Conservation (phyloP, 176 grass and related monocot species). For the Triticum dicoccoides region DNA sequence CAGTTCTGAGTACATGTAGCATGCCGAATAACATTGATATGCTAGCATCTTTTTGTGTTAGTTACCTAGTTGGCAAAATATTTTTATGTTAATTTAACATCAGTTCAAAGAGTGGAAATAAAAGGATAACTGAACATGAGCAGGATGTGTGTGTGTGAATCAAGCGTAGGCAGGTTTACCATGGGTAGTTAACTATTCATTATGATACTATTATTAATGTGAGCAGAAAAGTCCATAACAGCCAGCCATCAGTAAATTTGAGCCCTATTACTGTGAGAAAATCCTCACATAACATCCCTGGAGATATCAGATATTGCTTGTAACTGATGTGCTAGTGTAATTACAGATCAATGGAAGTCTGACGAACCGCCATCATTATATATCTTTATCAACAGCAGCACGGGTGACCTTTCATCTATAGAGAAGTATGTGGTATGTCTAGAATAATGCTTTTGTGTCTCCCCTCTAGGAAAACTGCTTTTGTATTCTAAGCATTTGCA, state of each 20-base stretch:
- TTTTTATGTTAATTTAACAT: not conserved
- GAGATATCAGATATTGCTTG: not conserved
- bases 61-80: not conserved
- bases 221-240: not conserved
- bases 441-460: constrained; percentile 14
- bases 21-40: not conserved
- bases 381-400: constrained; percentile 97
- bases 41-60: not conserved
- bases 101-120: not conserved
- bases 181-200: not conserved
- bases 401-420: constrained; percentile 84
- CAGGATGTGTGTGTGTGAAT: not conserved
- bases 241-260: not conserved
- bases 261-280: not conserved
- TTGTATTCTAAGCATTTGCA: not conserved
- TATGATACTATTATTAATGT: not conserved
- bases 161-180: not conserved
- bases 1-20: not conserved
- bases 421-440: constrained; percentile 95
- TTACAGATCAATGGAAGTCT: constrained; percentile 75
- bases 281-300: not conserved
- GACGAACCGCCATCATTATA: constrained; percentile 65
- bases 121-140: not conserved
- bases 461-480: not conserved
- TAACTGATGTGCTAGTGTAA: constrained; percentile 30